These are phyloP conservation scores for Starmerella cellae DNA, from an alignment of 805 yeast species.

Conservation along the genomic window DNA sequence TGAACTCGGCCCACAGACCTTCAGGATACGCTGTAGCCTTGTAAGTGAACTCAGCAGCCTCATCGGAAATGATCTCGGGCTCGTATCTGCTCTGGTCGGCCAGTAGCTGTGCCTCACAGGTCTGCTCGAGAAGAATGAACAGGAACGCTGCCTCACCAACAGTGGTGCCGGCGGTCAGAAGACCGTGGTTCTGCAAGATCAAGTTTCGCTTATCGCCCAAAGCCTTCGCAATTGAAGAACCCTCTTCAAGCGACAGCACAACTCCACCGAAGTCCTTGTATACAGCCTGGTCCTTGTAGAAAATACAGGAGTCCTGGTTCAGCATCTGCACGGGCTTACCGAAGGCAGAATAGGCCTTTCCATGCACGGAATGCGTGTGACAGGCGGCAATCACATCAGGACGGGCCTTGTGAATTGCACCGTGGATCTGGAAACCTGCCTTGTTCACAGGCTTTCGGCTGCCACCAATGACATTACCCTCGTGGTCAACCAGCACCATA, in stretches of 20 bases:
- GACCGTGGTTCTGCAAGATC: slow-evolving; percentile 61
- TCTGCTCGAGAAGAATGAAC: slow-evolving; percentile 48
- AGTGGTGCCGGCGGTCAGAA: slow-evolving; percentile 54
- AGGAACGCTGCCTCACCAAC: slow-evolving; percentile 65
- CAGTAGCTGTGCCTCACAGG: slow-evolving; percentile 52
- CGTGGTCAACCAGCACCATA: slow-evolving; percentile 48
- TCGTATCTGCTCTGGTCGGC: slow-evolving; percentile 43
- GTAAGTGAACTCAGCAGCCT: slow-evolving; percentile 55
- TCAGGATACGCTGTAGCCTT: slow-evolving; percentile 52
- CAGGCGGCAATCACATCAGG: slow-evolving; percentile 64
- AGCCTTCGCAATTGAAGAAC: slow-evolving; percentile 45
- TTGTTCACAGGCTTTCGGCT: slow-evolving; percentile 43
- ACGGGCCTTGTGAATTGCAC: slow-evolving; percentile 51
- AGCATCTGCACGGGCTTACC: slow-evolving; percentile 63
- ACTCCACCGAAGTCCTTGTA: slow-evolving; percentile 66
- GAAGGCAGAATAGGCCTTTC: slow-evolving; percentile 52
- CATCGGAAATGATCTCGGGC: slow-evolving; percentile 40
- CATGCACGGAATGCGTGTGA: slow-evolving; percentile 53
- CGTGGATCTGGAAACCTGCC: slow-evolving; percentile 60
- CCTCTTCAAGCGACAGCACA: slow-evolving; percentile 55
- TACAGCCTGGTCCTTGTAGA: slow-evolving; percentile 54
- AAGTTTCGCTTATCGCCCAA: slow-evolving; percentile 43
- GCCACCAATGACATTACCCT: slow-evolving; percentile 53
- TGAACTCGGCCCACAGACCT: slow-evolving; percentile 52
- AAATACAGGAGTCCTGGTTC: slow-evolving; percentile 61